Conservation (phyloP, 768 basidiomycete genomes). For the Lactarius sanguifluus region DNA sequence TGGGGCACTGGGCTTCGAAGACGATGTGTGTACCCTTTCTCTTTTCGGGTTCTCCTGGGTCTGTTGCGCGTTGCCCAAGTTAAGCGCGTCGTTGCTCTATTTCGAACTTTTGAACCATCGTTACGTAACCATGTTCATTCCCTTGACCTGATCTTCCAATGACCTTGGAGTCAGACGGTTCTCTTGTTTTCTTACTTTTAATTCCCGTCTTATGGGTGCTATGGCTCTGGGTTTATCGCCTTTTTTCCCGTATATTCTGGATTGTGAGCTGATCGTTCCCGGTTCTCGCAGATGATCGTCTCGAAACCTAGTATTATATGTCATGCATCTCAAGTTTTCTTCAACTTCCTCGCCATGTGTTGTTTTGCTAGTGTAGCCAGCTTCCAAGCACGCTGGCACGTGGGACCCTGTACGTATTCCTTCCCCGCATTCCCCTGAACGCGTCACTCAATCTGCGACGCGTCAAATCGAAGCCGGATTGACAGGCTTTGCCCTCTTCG, state of each 20-base stretch:
- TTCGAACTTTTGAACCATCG: conserved; percentile 15
- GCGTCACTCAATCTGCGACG: conserved; percentile 5
- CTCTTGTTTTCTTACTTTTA: conserved; percentile 62
- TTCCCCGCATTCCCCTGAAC: neutral
- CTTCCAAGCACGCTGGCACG: conserved; percentile 82
- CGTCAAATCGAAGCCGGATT: conserved; percentile 66
- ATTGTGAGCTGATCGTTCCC: conserved; percentile 30
- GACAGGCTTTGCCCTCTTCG: conserved; percentile 81
- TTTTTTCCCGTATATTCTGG: conserved; percentile 18
- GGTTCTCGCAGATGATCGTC: conserved; percentile 69
- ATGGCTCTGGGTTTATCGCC: conserved; percentile 63
- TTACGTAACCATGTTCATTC: conserved; percentile 30
- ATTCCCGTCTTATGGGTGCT: conserved; percentile 62
- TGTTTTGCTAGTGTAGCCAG: conserved; percentile 87
- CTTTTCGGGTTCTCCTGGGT: conserved; percentile 38
- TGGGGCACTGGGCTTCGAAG: conserved; percentile 59
- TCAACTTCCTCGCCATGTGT: conserved; percentile 90
- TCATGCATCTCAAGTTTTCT: conserved; percentile 79
- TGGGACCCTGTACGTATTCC: conserved; percentile 77
- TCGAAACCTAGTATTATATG: conserved; percentile 80
- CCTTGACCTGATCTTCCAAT: conserved; percentile 20
- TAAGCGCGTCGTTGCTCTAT: conserved; percentile 3
- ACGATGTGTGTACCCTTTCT: conserved; percentile 58
- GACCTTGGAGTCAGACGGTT: conserved; percentile 40
- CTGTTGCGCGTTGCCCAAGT: conserved; percentile 18